Evolutionary conservation across 306 rosid species (phyloP).

Genomic region (Canavalia gladiata): DNA sequence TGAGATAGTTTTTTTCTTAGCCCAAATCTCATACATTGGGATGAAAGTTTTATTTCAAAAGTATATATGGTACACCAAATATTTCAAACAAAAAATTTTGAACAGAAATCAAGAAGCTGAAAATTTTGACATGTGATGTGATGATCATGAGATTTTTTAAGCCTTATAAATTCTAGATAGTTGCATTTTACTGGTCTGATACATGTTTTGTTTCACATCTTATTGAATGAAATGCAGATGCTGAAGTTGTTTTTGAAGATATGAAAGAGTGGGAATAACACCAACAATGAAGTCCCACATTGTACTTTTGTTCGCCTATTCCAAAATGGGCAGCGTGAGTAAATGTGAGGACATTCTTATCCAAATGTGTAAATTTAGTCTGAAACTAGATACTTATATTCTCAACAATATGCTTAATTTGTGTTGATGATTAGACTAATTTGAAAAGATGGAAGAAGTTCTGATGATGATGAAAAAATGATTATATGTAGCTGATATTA

Average conservation of each 20-base stretch:
- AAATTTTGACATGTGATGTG: neutral
- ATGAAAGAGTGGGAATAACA: constrained; percentile 85
- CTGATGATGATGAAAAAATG: constrained; percentile 72
- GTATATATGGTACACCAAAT: too few relatives aligned
- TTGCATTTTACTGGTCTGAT: neutral
- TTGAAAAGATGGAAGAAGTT: constrained; percentile 83
- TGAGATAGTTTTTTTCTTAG: constrained; percentile 53
- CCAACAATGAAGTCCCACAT: constrained; percentile 97
- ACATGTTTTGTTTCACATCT: neutral
- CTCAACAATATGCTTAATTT: constrained; percentile 86
- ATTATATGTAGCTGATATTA: constrained; percentile 67
- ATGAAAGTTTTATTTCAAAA: constrained; percentile 48
- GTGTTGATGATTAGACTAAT: constrained; percentile 81
- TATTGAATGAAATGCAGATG: constrained; percentile 58
- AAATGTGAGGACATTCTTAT: constrained; percentile 83
- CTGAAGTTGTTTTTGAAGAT: constrained; percentile 76
- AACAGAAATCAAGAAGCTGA: neutral
- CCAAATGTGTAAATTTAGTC: constrained; percentile 76
- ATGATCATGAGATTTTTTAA: neutral
- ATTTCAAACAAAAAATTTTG: too few relatives aligned
- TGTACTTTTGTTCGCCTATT: constrained; percentile 87
- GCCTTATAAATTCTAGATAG: neutral
- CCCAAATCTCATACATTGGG: constrained; percentile 62
- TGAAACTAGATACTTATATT: constrained; percentile 81
- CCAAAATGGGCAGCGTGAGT: constrained; percentile 69